Conservation (phyloP, 2,329 filamentous ascomycete species). For the Ceratocystis variospora region DNA sequence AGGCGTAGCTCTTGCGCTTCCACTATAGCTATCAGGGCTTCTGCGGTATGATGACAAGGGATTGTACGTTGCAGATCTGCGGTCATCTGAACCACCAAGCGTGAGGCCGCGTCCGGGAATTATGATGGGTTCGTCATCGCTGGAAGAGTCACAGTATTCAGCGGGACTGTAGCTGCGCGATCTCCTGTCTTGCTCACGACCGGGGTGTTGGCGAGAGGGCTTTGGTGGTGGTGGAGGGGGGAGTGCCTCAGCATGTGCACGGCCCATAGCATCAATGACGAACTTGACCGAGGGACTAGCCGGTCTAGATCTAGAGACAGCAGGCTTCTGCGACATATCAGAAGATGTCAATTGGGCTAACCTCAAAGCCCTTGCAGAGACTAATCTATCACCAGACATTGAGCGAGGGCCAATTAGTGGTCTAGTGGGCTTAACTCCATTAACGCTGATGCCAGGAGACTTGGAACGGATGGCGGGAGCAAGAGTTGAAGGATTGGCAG, state of each 20-base stretch:
- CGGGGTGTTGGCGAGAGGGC: constrained; percentile 5
- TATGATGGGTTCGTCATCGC: constrained; percentile 51
- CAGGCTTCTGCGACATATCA: constrained; percentile 39
- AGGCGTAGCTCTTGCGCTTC: constrained; percentile 28
- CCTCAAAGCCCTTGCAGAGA: constrained; percentile 38
- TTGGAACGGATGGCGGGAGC: constrained; percentile 33
- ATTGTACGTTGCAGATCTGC: constrained; percentile 18
- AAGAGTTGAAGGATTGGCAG: constrained; percentile 33
- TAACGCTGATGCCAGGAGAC: constrained; percentile 14
- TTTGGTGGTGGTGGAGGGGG: not conserved
- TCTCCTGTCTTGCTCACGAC: constrained; percentile 16
- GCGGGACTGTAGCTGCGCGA: constrained; percentile 18
- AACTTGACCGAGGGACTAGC: constrained; percentile 47
- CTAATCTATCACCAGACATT: constrained; percentile 32
- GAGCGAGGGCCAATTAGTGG: constrained; percentile 26
- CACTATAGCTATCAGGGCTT: constrained; percentile 24
- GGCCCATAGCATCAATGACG: constrained; percentile 48
- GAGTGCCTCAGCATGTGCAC: constrained; percentile 40
- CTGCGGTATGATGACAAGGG: not conserved
- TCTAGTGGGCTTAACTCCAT: constrained; percentile 15
- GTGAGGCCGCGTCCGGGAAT: constrained; percentile 45
- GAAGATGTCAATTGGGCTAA: constrained; percentile 37
- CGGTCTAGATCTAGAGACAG: constrained; percentile 32
- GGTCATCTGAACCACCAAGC: constrained; percentile 43
- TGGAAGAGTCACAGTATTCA: constrained; percentile 42